Evolutionary conservation across 2,329 filamentous ascomycete genomes (phyloP).

Genomic region (Botrytis aclada): DNA sequence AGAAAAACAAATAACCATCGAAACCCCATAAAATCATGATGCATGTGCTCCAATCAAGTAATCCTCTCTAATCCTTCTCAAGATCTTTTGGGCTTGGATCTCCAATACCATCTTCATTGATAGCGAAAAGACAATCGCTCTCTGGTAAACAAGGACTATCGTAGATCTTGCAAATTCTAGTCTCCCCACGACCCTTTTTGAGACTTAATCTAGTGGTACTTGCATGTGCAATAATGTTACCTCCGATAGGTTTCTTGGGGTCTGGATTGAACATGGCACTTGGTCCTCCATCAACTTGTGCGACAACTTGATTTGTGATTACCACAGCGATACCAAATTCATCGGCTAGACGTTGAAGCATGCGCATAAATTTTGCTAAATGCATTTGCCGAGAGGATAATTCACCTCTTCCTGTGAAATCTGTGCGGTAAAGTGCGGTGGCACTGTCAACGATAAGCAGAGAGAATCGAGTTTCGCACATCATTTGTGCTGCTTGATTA

Average conservation of each 20-base stretch:
- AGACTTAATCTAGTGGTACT: slow-evolving; percentile 91
- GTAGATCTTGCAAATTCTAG: slow-evolving; percentile 97
- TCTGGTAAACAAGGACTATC: slow-evolving; percentile 96
- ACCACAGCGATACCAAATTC: slow-evolving; percentile 96
- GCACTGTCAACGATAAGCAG: slow-evolving; percentile 94
- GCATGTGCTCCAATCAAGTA: neutral
- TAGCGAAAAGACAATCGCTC: slow-evolving; percentile 94
- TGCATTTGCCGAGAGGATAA: slow-evolving; percentile 90
- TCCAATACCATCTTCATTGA: slow-evolving; percentile 93
- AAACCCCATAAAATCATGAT: slow-evolving; percentile 2
- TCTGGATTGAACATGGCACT: slow-evolving; percentile 99
- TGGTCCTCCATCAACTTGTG: slow-evolving; percentile 94
- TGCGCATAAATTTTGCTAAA: slow-evolving; percentile 84
- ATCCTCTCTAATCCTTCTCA: slow-evolving; percentile 63
- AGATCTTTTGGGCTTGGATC: slow-evolving; percentile 94
- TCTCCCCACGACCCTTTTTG: slow-evolving; percentile 94
- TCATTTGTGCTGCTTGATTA: slow-evolving; percentile 95
- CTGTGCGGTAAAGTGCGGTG: slow-evolving; percentile 90
- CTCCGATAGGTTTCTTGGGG: slow-evolving; percentile 97
- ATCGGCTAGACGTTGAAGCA: slow-evolving; percentile 71
- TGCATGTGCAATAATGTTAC: slow-evolving; percentile 97
- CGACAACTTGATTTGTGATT: slow-evolving; percentile 98
- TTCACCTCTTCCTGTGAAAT: slow-evolving; percentile 95
- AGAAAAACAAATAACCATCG: slow-evolving; percentile 7
- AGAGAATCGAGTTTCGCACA: slow-evolving; percentile 98